phyloP scores from a whole-genome alignment of 495 filamentous ascomycete species.

The Trichoderma virens region DNA sequence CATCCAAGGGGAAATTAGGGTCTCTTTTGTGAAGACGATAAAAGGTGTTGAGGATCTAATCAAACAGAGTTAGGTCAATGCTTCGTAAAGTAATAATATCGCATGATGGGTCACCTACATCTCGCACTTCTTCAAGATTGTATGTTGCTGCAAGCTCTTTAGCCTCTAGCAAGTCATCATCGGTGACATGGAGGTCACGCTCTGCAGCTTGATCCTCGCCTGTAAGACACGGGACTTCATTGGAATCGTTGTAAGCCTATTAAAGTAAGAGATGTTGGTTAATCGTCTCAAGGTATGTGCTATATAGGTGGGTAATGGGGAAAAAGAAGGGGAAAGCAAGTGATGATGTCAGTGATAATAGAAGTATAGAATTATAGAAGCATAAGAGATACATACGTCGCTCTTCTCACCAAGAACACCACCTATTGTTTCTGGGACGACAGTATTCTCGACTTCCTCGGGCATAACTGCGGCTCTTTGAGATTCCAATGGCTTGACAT shows the following conservation, averaged over 20 bases:
- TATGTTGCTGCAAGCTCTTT: slow-evolving; percentile 22
- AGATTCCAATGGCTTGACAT: background rate
- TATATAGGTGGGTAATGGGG: background rate
- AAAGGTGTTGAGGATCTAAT: slow-evolving; percentile 9
- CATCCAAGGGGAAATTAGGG: slow-evolving; percentile 28
- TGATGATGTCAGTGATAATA: too few relatives aligned
- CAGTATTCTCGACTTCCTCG: background rate
- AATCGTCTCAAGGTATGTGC: background rate
- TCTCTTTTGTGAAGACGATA: slow-evolving; percentile 24
- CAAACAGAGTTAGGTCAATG: background rate
- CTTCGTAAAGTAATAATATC: background rate
- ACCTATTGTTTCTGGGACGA: background rate
- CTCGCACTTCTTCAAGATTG: slow-evolving; percentile 23
- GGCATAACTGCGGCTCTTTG: background rate
- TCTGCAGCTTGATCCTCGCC: background rate
- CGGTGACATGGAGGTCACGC: slow-evolving; percentile 20
- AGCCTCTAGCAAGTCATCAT: slow-evolving; percentile 27
- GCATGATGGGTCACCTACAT: background rate
- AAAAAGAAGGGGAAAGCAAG: too few relatives aligned
- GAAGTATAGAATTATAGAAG: background rate
- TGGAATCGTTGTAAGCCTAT: background rate
- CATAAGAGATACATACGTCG: background rate
- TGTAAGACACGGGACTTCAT: background rate
- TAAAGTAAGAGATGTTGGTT: background rate
- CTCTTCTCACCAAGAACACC: background rate